Percentiles rank a stretch among this genome's conserved stretches.
Conservation (phyloP, 2,329 filamentous ascomycete species). For the Verticillium longisporum region DNA sequence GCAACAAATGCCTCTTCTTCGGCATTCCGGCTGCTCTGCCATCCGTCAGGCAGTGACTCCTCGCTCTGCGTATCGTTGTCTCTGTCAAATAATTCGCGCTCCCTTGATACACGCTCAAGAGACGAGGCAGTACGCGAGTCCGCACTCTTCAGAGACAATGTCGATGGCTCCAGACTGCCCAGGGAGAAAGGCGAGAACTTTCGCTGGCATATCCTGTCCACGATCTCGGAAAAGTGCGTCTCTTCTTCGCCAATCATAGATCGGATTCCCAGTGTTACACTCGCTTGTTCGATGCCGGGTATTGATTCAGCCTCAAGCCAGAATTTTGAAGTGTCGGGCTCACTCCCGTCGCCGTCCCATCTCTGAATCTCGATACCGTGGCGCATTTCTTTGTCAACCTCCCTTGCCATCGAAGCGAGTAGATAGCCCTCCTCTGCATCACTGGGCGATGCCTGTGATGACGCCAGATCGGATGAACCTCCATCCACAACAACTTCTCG, state of each 20-base stretch:
- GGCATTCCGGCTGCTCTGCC: conserved; percentile 59
- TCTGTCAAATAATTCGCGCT: conserved; percentile 60
- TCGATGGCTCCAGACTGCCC: conserved; percentile 32
- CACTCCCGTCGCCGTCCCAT: conserved; percentile 68
- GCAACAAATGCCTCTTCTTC: conserved; percentile 79
- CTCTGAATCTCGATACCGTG: conserved; percentile 79
- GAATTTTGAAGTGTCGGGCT: conserved; percentile 51
- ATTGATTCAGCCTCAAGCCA: conserved; percentile 46
- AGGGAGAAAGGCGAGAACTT: conserved; percentile 45
- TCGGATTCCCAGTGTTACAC: conserved; percentile 47
- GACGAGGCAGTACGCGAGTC: conserved; percentile 63
- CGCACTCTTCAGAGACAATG: conserved; percentile 38
- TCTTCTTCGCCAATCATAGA: conserved; percentile 55
- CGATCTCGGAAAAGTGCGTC: conserved; percentile 56
- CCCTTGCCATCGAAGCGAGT: conserved; percentile 67
- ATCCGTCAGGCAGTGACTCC: conserved; percentile 45
- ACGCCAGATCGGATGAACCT: conserved; percentile 33
- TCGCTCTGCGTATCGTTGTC: conserved; percentile 47
- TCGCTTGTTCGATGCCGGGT: conserved; percentile 15
- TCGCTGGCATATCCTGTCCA: conserved; percentile 54
- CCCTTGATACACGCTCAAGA: conserved; percentile 60
- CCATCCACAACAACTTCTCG: conserved; percentile 76
- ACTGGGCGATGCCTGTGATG: conserved; percentile 43
- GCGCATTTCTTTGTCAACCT: conserved; percentile 43
- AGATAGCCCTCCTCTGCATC: conserved; percentile 70